A percentile compares a stretch with the other conserved stretches of the same genome.
These are phyloP conservation scores for Kazachstania viticola DNA, from an alignment of 805 yeast genomes.

Conservation along the genomic window DNA sequence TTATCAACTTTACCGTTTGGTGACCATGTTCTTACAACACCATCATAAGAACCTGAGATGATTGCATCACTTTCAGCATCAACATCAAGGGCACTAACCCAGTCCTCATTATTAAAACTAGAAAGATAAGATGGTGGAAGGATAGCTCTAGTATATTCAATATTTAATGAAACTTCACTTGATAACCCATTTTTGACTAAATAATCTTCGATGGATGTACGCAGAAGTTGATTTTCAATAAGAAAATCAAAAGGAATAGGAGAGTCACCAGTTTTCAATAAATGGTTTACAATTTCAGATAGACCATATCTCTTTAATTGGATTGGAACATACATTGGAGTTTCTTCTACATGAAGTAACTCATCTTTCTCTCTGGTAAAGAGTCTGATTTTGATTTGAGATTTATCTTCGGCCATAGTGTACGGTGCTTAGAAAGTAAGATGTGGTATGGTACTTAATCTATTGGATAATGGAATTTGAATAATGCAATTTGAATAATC, in stretches of 20 bases:
- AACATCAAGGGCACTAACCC: constrained; percentile 66
- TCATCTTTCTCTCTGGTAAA: constrained; percentile 79
- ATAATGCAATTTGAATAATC: too few relatives aligned
- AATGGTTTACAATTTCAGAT: constrained; percentile 90
- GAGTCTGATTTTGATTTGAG: constrained; percentile 73
- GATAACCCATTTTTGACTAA: constrained; percentile 67
- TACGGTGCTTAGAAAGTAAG: too few relatives aligned
- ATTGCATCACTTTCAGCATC: constrained; percentile 36
- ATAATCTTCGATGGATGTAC: constrained; percentile 72
- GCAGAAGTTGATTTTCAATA: constrained; percentile 71
- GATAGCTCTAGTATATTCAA: constrained; percentile 87
- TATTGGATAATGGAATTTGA: too few relatives aligned
- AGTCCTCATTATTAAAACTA: constrained; percentile 84
- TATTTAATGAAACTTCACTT: constrained; percentile 61
- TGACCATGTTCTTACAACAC: constrained; percentile 84
- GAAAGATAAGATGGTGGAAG: constrained; percentile 90
- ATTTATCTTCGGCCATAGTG: constrained; percentile 27
- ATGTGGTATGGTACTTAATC: too few relatives aligned
- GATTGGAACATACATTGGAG: constrained; percentile 82
- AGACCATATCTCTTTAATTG: constrained; percentile 80
- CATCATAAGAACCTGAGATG: constrained; percentile 87
- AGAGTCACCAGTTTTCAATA: constrained; percentile 40
- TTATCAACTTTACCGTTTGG: constrained; percentile 67
- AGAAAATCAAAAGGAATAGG: constrained; percentile 90
- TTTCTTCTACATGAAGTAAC: constrained; percentile 57